Conservation (phyloP, 75 land plant genomes). For the Picea glauca region DNA sequence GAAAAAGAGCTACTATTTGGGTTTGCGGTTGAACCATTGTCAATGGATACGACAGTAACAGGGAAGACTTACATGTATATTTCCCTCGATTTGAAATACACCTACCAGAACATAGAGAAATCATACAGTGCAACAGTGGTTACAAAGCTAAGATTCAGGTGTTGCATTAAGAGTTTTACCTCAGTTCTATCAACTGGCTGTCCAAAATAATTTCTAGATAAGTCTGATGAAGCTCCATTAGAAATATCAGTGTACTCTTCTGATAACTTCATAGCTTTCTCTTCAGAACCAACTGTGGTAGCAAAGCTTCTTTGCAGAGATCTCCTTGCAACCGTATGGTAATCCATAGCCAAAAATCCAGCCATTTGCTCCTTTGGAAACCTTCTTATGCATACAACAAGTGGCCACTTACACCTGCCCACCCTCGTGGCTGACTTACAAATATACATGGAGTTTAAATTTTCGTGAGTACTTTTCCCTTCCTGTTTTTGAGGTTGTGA, state of each 20-base stretch:
- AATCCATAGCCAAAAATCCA: not conserved
- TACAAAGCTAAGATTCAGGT: not conserved
- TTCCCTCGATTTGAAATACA: not conserved
- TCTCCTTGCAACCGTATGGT: not conserved
- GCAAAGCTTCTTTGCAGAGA: not conserved
- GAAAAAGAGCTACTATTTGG: not conserved
- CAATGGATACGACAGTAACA: not conserved
- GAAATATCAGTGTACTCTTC: not conserved
- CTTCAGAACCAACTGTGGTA: constrained; percentile 1
- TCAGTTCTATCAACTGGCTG: not conserved
- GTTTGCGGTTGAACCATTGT: not conserved
- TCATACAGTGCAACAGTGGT: not conserved
- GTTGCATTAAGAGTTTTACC: not conserved
- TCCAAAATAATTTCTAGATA: not conserved
- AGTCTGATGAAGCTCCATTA: not conserved
- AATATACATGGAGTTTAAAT: not conserved
- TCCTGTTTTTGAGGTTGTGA: not conserved
- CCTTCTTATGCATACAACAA: not conserved
- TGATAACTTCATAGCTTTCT: not conserved
- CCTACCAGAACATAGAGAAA: not conserved
- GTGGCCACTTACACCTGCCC: not conserved
- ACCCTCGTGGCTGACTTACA: not conserved
- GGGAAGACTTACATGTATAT: not conserved
- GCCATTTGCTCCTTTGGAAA: not conserved
- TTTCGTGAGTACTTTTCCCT: not conserved